phyloP scores from a whole-genome alignment of 495 filamentous ascomycete genomes.

The Neurospora sublineolata region DNA sequence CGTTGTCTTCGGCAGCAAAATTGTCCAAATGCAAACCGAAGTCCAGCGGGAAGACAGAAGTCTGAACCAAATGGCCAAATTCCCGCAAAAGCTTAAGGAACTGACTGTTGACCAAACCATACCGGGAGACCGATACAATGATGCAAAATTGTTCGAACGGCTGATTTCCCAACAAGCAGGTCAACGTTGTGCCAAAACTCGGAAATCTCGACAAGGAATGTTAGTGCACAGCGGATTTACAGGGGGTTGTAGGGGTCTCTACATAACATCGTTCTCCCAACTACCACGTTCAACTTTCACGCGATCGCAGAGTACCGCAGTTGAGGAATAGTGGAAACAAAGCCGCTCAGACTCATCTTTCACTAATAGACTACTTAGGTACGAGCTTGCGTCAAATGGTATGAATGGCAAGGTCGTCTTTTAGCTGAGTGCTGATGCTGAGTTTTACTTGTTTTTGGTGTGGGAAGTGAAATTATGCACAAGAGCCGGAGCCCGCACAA shows the following conservation, averaged over 20 bases:
- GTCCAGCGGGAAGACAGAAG: not conserved
- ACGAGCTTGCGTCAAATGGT: not conserved
- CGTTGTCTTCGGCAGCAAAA: not conserved
- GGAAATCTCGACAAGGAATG: rapidly evolving
- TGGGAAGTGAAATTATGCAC: not conserved
- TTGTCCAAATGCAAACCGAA: not conserved
- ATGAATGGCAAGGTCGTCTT: not conserved
- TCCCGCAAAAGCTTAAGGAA: no score
- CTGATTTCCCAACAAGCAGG: not conserved
- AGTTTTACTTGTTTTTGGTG: not conserved
- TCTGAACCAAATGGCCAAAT: not conserved
- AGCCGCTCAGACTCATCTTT: not conserved
- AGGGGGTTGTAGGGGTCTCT: not conserved
- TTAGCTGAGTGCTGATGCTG: not conserved
- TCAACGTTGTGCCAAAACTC: not conserved
- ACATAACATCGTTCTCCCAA: not conserved
- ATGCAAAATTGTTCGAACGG: not conserved
- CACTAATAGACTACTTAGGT: not conserved
- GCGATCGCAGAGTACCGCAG: not conserved
- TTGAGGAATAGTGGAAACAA: no score
- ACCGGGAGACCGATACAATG: not conserved
- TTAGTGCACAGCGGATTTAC: not conserved
- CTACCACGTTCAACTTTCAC: not conserved
- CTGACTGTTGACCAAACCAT: not conserved
- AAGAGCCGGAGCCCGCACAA: not conserved